Conservation (phyloP, 2,329 filamentous ascomycete genomes). For the Mariannaea elegans region DNA sequence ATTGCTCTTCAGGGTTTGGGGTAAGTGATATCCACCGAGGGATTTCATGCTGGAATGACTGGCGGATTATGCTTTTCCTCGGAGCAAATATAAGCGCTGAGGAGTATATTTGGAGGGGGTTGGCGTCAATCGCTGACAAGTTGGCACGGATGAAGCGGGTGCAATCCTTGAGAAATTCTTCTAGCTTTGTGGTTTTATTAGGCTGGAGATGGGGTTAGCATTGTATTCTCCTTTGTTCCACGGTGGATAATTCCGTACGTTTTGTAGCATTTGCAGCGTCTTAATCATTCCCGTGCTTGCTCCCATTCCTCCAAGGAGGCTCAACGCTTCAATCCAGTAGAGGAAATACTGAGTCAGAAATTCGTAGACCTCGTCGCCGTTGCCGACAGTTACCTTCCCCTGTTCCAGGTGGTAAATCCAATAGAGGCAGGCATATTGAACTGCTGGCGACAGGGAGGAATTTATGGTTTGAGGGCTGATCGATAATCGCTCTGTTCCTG, state of each 20-base stretch:
- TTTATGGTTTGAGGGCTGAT: constrained; percentile 10
- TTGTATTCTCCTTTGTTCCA: too few relatives aligned
- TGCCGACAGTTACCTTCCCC: constrained; percentile 38
- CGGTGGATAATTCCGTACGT: neutral
- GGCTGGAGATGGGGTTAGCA: too few relatives aligned
- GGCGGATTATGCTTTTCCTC: constrained; percentile 10
- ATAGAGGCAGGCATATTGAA: constrained; percentile 53
- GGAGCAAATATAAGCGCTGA: constrained; percentile 17
- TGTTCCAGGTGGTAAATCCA: constrained; percentile 46
- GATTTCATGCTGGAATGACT: neutral
- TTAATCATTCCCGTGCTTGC: constrained; percentile 1
- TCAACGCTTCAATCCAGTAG: constrained; percentile 53
- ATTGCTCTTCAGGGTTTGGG: neutral
- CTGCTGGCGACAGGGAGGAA: constrained; percentile 36
- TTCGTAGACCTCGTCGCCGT: constrained; percentile 40
- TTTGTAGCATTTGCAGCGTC: neutral
- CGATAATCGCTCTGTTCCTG: neutral
- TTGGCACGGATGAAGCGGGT: neutral
- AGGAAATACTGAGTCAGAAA: constrained; percentile 52
- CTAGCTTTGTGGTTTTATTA: neutral
- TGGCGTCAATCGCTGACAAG: neutral
- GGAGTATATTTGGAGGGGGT: constrained; percentile 20
- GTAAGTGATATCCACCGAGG: constrained; percentile 1
- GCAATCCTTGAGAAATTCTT: neutral
- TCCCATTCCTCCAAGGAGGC: constrained; percentile 39